Evolutionary conservation across 805 yeast species (phyloP).

Genomic region (Candida silvatica): DNA sequence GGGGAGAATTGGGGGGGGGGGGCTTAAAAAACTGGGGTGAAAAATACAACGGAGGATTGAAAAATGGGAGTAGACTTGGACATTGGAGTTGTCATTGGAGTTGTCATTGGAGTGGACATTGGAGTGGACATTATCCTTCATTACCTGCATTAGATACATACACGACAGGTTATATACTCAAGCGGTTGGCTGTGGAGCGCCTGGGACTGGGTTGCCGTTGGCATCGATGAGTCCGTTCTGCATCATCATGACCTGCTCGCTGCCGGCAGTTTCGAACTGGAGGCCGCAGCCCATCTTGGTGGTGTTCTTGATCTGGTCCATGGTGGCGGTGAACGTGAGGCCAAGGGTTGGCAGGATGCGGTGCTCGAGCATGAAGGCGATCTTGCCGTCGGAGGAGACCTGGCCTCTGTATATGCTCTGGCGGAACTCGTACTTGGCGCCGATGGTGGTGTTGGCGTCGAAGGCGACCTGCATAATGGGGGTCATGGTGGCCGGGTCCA

Average conservation of each 20-base stretch:
- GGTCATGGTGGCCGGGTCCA: conserved; percentile 66
- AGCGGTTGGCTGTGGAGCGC: conserved; percentile 53
- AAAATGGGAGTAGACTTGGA: too few relatives aligned
- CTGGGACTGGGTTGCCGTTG: conserved; percentile 80
- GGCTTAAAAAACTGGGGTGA: too few relatives aligned
- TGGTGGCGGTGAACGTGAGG: conserved; percentile 78
- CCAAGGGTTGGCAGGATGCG: conserved; percentile 88
- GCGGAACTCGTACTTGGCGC: conserved; percentile 97
- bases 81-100: too few relatives aligned
- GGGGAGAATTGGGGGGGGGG: too few relatives aligned
- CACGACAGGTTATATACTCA: too few relatives aligned
- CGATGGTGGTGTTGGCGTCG: conserved; percentile 88
- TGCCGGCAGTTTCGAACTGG: conserved; percentile 93
- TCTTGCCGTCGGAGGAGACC: conserved; percentile 85
- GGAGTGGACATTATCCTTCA: too few relatives aligned
- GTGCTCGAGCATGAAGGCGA: conserved; percentile 84
- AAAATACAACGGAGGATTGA: too few relatives aligned
- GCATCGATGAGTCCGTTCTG: conserved; percentile 80
- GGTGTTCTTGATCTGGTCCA: conserved; percentile 75
- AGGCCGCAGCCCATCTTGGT: conserved; percentile 88
- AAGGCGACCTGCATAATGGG: conserved; percentile 76
- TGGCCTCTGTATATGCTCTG: conserved; percentile 94
- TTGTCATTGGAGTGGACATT: too few relatives aligned
- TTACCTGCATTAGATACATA: too few relatives aligned
- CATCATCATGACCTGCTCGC: conserved; percentile 86